Evolutionary conservation across 768 basidiomycete genomes (phyloP).

Genomic region (Tricholoma sp.): DNA sequence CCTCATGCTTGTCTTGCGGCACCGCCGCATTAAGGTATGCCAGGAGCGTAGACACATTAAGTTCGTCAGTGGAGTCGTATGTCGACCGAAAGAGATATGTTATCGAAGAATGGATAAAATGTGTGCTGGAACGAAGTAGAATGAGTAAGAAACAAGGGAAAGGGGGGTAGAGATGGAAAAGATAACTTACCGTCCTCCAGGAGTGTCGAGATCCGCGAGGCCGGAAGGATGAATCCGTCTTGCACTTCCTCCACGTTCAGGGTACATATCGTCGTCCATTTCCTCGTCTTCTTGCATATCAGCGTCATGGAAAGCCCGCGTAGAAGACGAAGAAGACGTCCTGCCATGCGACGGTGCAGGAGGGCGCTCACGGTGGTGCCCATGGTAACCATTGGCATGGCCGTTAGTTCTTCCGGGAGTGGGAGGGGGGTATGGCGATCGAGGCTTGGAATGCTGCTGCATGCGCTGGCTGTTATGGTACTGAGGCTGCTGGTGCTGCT

Average conservation of each 20-base stretch:
- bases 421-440: background rate
- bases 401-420: background rate
- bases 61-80: slow-evolving; percentile 60
- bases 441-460: background rate
- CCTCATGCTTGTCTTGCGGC: slow-evolving; percentile 75
- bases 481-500: background rate
- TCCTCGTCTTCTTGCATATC: slow-evolving; percentile 5
- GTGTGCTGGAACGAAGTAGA: slow-evolving; percentile 32
- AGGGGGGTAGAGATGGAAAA: background rate
- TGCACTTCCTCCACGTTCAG: slow-evolving; percentile 10
- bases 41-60: slow-evolving; percentile 64
- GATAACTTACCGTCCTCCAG: slow-evolving; percentile 52
- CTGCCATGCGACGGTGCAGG: background rate
- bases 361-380: slow-evolving; percentile 1
- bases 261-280: slow-evolving; percentile 21
- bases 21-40: slow-evolving; percentile 73
- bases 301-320: slow-evolving; percentile 1
- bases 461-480: background rate
- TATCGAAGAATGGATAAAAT: slow-evolving; percentile 59
- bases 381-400: background rate
- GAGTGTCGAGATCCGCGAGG: slow-evolving; percentile 57
- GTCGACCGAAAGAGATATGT: slow-evolving; percentile 63
- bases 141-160: background rate
- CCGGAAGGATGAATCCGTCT: slow-evolving; percentile 30
- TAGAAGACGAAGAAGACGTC: background rate